phyloP scores from a whole-genome alignment of 2,329 filamentous ascomycete species.

The Talaromyces sp. region DNA sequence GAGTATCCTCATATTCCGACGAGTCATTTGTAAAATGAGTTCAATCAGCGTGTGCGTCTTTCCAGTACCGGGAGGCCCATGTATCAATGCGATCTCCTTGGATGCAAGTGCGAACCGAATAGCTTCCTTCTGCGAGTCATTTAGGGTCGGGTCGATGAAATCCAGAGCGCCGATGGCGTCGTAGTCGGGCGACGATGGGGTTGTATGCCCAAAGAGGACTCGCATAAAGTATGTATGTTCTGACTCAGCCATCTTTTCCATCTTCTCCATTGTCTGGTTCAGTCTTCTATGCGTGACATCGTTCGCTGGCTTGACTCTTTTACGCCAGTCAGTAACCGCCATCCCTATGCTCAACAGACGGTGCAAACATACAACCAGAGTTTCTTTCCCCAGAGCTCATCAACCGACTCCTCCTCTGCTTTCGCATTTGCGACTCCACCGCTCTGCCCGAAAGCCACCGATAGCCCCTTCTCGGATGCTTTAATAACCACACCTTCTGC shows the following conservation, averaged over 20 bases:
- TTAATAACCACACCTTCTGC: slow-evolving; percentile 48
- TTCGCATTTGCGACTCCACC: slow-evolving; percentile 33
- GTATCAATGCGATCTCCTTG: slow-evolving; percentile 80
- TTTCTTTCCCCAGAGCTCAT: slow-evolving; percentile 54
- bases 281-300: slow-evolving; percentile 66
- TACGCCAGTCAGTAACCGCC: neutral
- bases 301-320: slow-evolving; percentile 63
- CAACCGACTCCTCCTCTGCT: slow-evolving; percentile 43
- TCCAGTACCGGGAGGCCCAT: slow-evolving; percentile 91
- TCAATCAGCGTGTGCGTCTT: slow-evolving; percentile 97
- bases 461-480: slow-evolving; percentile 41
- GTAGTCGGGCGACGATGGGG: slow-evolving; percentile 51
- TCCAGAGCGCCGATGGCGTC: slow-evolving; percentile 46
- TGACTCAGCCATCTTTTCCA: slow-evolving; percentile 54
- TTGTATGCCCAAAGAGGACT: slow-evolving; percentile 58
- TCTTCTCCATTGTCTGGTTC: slow-evolving; percentile 60
- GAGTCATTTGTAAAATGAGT: slow-evolving; percentile 84
- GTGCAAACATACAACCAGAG: slow-evolving; percentile 60
- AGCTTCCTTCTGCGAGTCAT: slow-evolving; percentile 61
- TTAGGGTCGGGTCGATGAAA: slow-evolving; percentile 56
- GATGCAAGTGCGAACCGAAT: slow-evolving; percentile 79
- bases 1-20: slow-evolving; percentile 68
- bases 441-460: slow-evolving; percentile 45
- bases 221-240: slow-evolving; percentile 58
- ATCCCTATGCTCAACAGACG: slow-evolving; percentile 23